Conservation (phyloP, 257 asterid species). For the Petunia secreta region DNA sequence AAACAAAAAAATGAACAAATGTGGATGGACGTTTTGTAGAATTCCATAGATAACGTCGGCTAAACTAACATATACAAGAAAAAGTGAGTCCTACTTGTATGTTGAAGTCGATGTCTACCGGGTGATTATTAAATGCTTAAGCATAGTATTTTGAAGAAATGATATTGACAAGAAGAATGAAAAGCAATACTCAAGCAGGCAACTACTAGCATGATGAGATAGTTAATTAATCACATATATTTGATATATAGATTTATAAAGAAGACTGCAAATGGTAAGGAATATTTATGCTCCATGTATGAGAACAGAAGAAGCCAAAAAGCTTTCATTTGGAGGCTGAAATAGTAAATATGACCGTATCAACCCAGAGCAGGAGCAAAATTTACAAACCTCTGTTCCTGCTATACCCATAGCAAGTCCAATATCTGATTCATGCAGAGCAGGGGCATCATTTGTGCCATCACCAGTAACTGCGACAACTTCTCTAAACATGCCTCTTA, state of each 20-base stretch:
- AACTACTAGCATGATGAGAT: background rate
- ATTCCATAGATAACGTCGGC: background rate
- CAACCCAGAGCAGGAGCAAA: background rate
- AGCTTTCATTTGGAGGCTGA: background rate
- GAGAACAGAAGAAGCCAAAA: background rate
- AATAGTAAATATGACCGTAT: background rate
- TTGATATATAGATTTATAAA: background rate
- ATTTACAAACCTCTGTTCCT: slow-evolving; percentile 54
- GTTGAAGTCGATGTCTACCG: background rate
- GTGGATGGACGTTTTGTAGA: background rate
- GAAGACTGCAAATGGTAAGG: background rate
- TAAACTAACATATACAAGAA: background rate
- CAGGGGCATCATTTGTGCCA: slow-evolving; percentile 61
- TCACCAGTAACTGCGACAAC: slow-evolving; percentile 87
- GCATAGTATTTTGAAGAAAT: background rate
- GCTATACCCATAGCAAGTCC: slow-evolving; percentile 62
- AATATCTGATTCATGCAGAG: slow-evolving; percentile 53
- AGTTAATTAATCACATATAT: background rate
- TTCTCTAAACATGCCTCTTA: slow-evolving; percentile 66
- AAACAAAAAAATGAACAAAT: background rate
- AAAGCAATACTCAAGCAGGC: background rate
- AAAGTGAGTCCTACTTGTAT: background rate
- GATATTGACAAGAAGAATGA: background rate
- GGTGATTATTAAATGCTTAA: background rate
- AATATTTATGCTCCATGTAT: background rate